phyloP scores from a whole-genome alignment of 1,284 basidiomycete genomes.

The Ceratobasidium theobromae region DNA sequence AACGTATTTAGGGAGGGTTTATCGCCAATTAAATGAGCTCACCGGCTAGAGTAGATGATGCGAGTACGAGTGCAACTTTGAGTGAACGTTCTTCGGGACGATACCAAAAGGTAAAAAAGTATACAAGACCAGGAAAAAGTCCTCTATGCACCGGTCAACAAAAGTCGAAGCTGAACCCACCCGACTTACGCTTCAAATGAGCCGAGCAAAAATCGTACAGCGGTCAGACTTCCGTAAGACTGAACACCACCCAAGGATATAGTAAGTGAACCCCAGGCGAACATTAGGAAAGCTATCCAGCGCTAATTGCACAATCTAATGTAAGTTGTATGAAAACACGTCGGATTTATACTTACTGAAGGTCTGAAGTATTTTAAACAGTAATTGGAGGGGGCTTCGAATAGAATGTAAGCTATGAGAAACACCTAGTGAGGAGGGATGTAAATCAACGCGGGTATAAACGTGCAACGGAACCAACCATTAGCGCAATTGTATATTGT shows the following conservation, averaged over 20 bases:
- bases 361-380: conserved; percentile 19
- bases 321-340: not conserved
- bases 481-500: conserved; percentile 12
- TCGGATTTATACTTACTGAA: not conserved
- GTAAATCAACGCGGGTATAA: not conserved
- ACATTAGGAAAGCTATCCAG: conserved; percentile 21
- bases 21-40: not conserved
- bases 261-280: conserved; percentile 11
- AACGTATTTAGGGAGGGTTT: not conserved
- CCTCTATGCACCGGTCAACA: not conserved
- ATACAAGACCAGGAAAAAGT: conserved; percentile 35
- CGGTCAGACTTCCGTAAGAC: conserved; percentile 18
- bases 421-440: not conserved
- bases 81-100: conserved; percentile 47
- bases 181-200: conserved; percentile 10
- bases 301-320: not conserved
- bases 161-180: not conserved
- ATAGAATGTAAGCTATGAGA: conserved; percentile 10
- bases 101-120: conserved; percentile 46
- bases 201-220: conserved; percentile 12
- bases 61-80: conserved; percentile 46
- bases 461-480: not conserved
- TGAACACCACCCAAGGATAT: conserved; percentile 4
- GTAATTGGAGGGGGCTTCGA: conserved; percentile 29
- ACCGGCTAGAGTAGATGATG: conserved; percentile 38